Evolutionary conservation across 2,329 filamentous ascomycete species (phyloP), one percentile per base, ranked within the genome.

Genomic region (Xylariomycetidae sp.): DNA sequence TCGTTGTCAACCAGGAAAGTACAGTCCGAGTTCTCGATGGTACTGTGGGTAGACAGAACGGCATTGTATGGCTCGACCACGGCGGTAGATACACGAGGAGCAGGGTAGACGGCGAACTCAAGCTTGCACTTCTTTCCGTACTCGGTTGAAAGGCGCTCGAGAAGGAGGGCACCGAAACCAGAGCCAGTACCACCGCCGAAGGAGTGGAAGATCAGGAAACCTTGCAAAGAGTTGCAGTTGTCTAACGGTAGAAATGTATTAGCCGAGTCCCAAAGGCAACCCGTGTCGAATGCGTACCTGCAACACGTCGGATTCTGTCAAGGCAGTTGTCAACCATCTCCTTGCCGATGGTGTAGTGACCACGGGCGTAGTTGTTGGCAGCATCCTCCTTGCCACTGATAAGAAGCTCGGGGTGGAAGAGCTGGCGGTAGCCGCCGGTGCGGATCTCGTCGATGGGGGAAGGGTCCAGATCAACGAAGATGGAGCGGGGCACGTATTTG

Each of bases 101-200:
- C 75, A 45, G 81, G 80, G 67, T 85, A 85, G 40, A 85, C 76
- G 51, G 79, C 74, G 54, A 85, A 84, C 62, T 85, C 80, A 40
- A 85, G 79, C 74, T 85, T 85, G 63, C 73, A 81, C 72, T 85
- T 85, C 73, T 85, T 85, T 65, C 77, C 79, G 51, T 80, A 85
- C 62, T 85, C 80, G 48, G 76, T 77, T n/a, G 80, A 74, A 35
- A 85, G 77, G 45, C 80, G 80, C 69, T 85, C 81, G 25, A 85
- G 74, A 44, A 85, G 69, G 27, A 85, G 79, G 42, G 80, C 78
- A 53, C 80, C 81, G 57, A 85, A 85, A 48, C 81, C 81, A 46
- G 81, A 85, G 42, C 80, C 80, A 40, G 81, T 85, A 60, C 80
- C 80, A 54, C 80, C 80, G 50, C 80, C 80, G 45, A 85, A 85